Percentiles rank a stretch among this genome's conserved stretches.
Evolutionary conservation across 805 yeast species (phyloP).

Genomic region (Yamadazyma paraphyllophila): DNA sequence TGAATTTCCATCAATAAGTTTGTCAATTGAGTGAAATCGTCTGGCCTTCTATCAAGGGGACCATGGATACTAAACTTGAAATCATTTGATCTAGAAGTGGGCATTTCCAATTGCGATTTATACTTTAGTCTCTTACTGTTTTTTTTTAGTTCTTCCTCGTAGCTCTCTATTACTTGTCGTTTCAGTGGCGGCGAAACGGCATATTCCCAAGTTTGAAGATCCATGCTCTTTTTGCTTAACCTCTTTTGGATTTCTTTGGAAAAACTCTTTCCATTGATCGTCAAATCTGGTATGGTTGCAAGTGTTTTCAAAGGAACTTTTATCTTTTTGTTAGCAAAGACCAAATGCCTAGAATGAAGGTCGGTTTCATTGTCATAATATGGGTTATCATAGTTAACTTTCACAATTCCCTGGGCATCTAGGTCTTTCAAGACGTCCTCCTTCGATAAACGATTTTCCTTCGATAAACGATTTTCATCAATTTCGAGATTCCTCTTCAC

Average conservation of each 20-base stretch:
- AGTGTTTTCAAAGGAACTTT: conserved; percentile 31
- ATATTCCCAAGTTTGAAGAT: conserved; percentile 44
- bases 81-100: conserved; percentile 39
- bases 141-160: conserved; percentile 15
- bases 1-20: conserved; percentile 70
- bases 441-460: background rate
- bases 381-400: conserved; percentile 60
- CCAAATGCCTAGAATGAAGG: conserved; percentile 51
- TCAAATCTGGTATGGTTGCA: background rate
- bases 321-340: conserved; percentile 67
- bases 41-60: conserved; percentile 34
- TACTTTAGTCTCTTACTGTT: conserved; percentile 16
- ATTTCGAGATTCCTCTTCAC: background rate
- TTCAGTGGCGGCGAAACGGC: conserved; percentile 47
- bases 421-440: conserved; percentile 20
- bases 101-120: conserved; percentile 53
- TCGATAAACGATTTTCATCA: background rate
- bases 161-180: conserved; percentile 36
- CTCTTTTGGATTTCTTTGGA: background rate
- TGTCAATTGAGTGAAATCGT: conserved; percentile 47
- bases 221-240: background rate
- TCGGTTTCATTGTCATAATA: conserved; percentile 56
- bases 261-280: background rate
- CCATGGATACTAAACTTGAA: conserved; percentile 35
- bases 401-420: conserved; percentile 46